Base-by-base conservation (phyloP, 2,329 filamentous ascomycete genomes). In the Grosmannia serpens region DNA sequence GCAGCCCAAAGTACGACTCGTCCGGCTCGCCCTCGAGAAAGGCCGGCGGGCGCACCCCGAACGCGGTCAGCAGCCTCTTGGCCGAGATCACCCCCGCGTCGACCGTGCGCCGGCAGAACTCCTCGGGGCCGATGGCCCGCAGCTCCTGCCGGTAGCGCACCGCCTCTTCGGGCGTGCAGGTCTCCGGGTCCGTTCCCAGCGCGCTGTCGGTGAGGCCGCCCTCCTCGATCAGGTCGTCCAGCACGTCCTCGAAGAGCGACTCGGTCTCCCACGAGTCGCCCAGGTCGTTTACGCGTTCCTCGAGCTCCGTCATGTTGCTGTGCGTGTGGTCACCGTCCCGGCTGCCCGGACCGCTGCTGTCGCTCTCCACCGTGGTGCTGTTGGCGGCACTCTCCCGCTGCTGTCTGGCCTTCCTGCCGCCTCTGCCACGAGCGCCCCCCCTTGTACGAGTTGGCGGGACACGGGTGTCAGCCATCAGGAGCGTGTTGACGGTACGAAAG, bases 61-160 rank as follows among this genome's bases (percentile, higher is more conserved):
- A 96, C 17, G 90, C 91, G 10, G 89, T 91, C 68, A 92, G 84
- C 33, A 96, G 78, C 72, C 89, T 92, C 73, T 87, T 90, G 58
- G 88, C 88, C 24, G 86, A 85, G 69, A 94, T 85, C 56, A 77
- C 78, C 35, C 85, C 84, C 57, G 79, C 78, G 62, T 84, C 82
- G 55, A 95, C 77, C 35, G 87, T 91, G 64, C 85, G 79, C 65
- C 83, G 77, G 67, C 89, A 84, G 70, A 96, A 95, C 61, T 86
- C 80, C 61, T 83, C 80, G 26, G 88, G 87, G n/a, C 91, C 91
- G 62, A 91, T 77, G 56, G 83, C 78, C 68, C 87, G 87, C 60
- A 96, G 77, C 62, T 87, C 80, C 65, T 85, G 80, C 64, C 88
- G 84, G 68, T 85, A 87, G 22, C 77, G 75, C 60, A 80, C 75